These are phyloP conservation scores for Stromatinia cepivora DNA, from an alignment of 2,329 filamentous ascomycete species.

Conservation along the genomic window DNA sequence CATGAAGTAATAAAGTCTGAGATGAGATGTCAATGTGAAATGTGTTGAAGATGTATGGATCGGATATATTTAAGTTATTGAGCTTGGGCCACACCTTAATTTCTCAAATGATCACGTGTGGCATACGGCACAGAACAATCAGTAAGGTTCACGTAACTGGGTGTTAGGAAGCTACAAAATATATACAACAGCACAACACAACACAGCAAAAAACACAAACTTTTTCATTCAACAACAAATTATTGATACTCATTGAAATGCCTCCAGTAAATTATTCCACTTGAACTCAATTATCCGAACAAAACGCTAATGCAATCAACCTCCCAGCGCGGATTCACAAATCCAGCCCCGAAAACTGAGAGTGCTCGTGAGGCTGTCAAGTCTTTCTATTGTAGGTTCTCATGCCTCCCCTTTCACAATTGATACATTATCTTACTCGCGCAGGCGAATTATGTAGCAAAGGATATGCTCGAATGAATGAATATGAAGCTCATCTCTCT, in stretches of 20 bases:
- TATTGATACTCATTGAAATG: conserved; percentile 45
- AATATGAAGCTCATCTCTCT: conserved; percentile 91
- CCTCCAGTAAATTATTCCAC: conserved; percentile 51
- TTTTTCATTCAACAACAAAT: conserved; percentile 1
- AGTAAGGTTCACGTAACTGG: no score
- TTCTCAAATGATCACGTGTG: background rate
- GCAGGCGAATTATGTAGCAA: conserved; percentile 79
- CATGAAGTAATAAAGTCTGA: background rate
- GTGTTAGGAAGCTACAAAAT: background rate
- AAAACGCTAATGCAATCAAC: conserved; percentile 6
- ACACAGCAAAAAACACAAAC: conserved; percentile 8
- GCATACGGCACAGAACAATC: no score
- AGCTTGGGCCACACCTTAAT: conserved; percentile 35
- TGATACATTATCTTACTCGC: conserved; percentile 22
- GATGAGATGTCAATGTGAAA: conserved; percentile 15
- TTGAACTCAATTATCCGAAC: background rate
- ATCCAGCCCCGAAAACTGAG: conserved; percentile 53
- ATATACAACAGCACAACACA: background rate
- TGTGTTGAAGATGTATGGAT: conserved; percentile 29
- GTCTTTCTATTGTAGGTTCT: conserved; percentile 68
- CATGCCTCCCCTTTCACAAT: conserved; percentile 1
- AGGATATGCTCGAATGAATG: conserved; percentile 91
- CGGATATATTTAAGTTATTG: conserved; percentile 26
- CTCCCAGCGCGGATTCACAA: conserved; percentile 49
- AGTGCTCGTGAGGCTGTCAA: conserved; percentile 73